These are phyloP conservation scores for Colletotrichum sp. DNA, from an alignment of 2,329 filamentous ascomycete species.

Conservation along the genomic window DNA sequence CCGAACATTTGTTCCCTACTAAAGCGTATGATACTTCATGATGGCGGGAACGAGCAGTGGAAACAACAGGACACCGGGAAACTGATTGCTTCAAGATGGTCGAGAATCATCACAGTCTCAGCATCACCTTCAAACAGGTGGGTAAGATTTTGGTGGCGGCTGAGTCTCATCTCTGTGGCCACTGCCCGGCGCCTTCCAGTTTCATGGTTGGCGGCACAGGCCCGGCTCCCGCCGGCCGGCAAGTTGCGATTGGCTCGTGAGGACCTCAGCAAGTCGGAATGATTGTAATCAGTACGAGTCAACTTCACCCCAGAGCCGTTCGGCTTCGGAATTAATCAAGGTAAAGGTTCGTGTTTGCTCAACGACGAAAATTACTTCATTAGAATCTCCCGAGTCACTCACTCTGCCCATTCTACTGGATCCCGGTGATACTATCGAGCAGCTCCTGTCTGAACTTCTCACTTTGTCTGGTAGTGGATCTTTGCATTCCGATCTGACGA, in stretches of 20 bases:
- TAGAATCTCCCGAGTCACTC: not conserved
- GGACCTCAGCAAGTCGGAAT: not conserved
- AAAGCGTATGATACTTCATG: not conserved
- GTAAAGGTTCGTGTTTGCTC: not conserved
- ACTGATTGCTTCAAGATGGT: not conserved
- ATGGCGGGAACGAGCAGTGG: not conserved
- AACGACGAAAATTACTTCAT: not conserved
- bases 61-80: no score
- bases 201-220: not conserved
- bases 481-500: not conserved
- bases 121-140: not conserved
- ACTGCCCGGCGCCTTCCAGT: not conserved
- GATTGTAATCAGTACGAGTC: not conserved
- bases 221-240: not conserved
- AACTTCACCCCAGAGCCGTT: not conserved
- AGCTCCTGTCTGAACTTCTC: not conserved
- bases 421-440: not conserved
- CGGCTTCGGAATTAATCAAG: not conserved
- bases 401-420: not conserved
- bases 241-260: not conserved
- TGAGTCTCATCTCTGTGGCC: not conserved
- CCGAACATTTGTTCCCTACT: not conserved
- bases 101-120: not conserved
- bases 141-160: not conserved
- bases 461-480: not conserved